Evolutionary conservation across 1,284 basidiomycete genomes (phyloP), one percentile per base, ranked within the genome.

Genomic region (Leccinum fuscescens): DNA sequence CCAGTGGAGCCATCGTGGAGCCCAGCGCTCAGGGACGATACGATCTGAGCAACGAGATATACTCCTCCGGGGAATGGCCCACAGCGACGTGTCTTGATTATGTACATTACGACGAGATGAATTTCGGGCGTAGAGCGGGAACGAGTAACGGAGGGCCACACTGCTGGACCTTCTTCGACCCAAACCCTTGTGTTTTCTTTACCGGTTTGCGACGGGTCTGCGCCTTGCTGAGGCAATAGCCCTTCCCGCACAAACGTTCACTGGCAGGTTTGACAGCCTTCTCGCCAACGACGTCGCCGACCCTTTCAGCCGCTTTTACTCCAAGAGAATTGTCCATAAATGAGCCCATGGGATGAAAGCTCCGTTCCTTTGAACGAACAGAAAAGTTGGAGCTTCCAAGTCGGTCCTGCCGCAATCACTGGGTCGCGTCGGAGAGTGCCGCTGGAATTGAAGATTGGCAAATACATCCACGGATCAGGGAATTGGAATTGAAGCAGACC

Each of bases 391-490:
- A 20, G 17, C 20, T 20, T 46, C 44, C 57, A 53, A 51, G 37
- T 56, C 58, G 37, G 62, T 60, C 61, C 53, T 52, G 60, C 22
- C 46, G 50, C 57, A 39, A 56, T 53, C 51, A 49, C 14, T 54
- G 48, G 52, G 15, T 58, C 29, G 42, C 31, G 50, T 68, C 67
- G 67, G 67, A 54, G 66, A 37, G 57, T 54, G 57, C 66, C 64
- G 69, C 57, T 65, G 57, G 48, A 58, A 37, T 55, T 46, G 6
- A 58, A 58, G 49, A 57, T 49, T 39, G 58, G 52, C 44, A 55
- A 61, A 54, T 55, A 7, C 56, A 27, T 57, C 57, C 66, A 71
- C 67, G 69, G 69, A 68, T 68, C 69, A 71, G 65, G 65, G 58
- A 62, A 55, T 48, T 20, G 22, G 12, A 46, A 31, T 15, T 20